These are phyloP conservation scores for Dipteronia sinensis DNA, from an alignment of 345 rosid genomes.

Conservation along the genomic window DNA sequence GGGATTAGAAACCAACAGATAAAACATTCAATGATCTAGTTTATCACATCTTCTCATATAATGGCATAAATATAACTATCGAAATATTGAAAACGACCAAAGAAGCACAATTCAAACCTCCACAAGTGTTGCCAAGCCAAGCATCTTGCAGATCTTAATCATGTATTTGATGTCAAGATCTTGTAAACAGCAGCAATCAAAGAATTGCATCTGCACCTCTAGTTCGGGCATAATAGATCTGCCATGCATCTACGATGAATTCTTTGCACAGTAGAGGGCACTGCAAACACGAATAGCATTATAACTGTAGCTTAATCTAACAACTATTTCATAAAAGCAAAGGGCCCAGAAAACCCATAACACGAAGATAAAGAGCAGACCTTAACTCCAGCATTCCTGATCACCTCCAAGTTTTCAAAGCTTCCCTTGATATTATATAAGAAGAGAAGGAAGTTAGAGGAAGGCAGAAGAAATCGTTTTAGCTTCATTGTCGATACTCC, in stretches of 20 bases:
- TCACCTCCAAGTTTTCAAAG: slow-evolving; percentile 82
- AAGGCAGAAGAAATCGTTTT: slow-evolving; percentile 4
- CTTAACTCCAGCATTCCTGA: slow-evolving; percentile 80
- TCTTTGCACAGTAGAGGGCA: slow-evolving; percentile 95
- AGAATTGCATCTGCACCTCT: slow-evolving; percentile 95
- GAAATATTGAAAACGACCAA: neutral
- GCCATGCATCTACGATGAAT: slow-evolving; percentile 95
- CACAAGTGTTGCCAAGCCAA: slow-evolving; percentile 84
- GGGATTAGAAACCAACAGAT: slow-evolving; percentile 8
- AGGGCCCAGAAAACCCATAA: slow-evolving; percentile 9
- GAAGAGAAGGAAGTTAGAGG: slow-evolving; percentile 21
- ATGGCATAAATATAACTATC: neutral
- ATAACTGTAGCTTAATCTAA: slow-evolving; percentile 24
- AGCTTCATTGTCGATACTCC: slow-evolving; percentile 1
- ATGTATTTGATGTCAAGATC: slow-evolving; percentile 92
- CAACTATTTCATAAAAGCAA: slow-evolving; percentile 3
- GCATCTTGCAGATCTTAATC: slow-evolving; percentile 85
- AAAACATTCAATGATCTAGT: neutral
- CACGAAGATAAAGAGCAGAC: slow-evolving; percentile 32
- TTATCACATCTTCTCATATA: neutral
- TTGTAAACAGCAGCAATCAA: slow-evolving; percentile 84
- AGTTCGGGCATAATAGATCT: slow-evolving; percentile 79
- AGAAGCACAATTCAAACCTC: slow-evolving; percentile 46
- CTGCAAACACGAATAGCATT: slow-evolving; percentile 47
- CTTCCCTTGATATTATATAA: slow-evolving; percentile 70